Evolutionary conservation across 345 rosid species (phyloP), one percentile per base, ranked within the genome.

Genomic region (Excoecaria agallocha): DNA sequence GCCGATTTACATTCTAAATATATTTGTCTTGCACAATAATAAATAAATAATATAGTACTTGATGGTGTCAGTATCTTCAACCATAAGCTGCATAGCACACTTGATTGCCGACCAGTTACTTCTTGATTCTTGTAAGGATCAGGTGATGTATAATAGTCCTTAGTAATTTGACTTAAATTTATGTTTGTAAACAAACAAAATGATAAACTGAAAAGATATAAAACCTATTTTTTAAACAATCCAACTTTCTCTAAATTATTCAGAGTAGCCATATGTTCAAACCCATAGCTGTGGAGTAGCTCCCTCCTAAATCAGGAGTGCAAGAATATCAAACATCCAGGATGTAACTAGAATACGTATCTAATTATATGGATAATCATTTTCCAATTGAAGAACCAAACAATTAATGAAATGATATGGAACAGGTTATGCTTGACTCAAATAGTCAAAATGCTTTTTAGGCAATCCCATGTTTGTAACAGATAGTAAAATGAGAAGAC

Each of bases 221-320:
- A 58, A 86, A 95, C 99, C 96, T 95, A 98, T 81, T 88, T 95
- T 77, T 80, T 95, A 73, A 95, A 77, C 85, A 95, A 82, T 80
- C 99, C 99, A 73, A 96, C 97, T 76, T 85, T 93, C 69, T 95
- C 99, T 80, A 95, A 86, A 83, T 93, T 95, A 82, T 83, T 85
- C 87, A 91, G 81, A 12, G 92, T 81, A 51, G 74, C 89, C 84
- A 93, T 86, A 76, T 95, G 93, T 87, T 93, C 99, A 89, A 95
- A 93, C 74, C 99, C 98, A 84, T 95, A 93, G 76, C 98, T 89
- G 81, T 95, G 99, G 73, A 95, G 99, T 73, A 95, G 83, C 80
- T 95, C 99, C 87, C 88, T 87, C 93, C 97, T 95, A 82, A 68
- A 89, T 61, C 71, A 86, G 64, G 60, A 75, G 71, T 59, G 64